Evolutionary conservation across 2,329 filamentous ascomycete species (phyloP), one percentile per base, ranked within the genome.

Genomic region (Fusarium guadeloupense): DNA sequence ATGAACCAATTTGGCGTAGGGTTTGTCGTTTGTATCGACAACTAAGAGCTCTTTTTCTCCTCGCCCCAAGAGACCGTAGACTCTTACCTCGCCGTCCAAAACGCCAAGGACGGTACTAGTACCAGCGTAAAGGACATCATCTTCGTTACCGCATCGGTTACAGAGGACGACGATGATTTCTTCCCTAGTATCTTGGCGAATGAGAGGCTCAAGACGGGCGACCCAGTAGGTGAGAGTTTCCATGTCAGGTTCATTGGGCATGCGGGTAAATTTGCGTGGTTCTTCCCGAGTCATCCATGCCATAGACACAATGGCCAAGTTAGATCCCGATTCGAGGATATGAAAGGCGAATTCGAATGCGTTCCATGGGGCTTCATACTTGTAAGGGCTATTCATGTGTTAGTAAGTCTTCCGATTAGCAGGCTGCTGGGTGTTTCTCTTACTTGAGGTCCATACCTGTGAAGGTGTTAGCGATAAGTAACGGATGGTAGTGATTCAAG

Each of bases 181-280:
- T 0, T 85, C 81, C 0, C 79, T 68, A 0, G 59, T 76, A 3
- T 86, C 80, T 0, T 76, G 69, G 9, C 81, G 77, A 25, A 89
- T 85, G 0, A 89, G 49, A 0, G 91, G 91, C 50, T 89, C 86
- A 5, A 94, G 79, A 0, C 91, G 82, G 16, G 85, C 83, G 0
- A 92, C 78, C 91, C 91, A 94, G 67, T 94, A 94, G 0, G 85
- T 83, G 9, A 94, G 71, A 0, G 90, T 92, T 20, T 91, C 85
- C 75, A 90, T 82, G 62, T 93, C 90, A 0, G 90, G 89, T 43
- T 87, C 83, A 1, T 81, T 71, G 0, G 84, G 84, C 62, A 62
- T 77, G 23, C 65, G 79, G 54, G 69, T 85, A 70, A 78, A 86
- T 8, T 55, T 53, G 16, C 68, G 78, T 2, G 74, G 80, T 67